These are phyloP conservation scores for Komagataella phaffii DNA, from an alignment of 805 yeast species.

Conservation along the genomic window DNA sequence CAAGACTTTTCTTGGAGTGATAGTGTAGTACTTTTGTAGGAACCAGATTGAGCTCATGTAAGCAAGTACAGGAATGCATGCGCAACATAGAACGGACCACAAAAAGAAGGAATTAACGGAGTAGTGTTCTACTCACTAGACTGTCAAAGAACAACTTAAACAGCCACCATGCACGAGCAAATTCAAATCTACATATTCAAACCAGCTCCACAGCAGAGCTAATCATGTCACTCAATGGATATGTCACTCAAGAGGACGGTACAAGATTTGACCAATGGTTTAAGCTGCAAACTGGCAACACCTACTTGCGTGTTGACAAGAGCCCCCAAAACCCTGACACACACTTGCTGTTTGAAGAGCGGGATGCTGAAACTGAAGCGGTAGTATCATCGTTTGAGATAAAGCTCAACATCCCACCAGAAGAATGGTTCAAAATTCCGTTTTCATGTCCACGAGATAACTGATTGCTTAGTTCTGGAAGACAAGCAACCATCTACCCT, in stretches of 20 bases:
- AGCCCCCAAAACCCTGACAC: not conserved
- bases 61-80: too few species aligned
- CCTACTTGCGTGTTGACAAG: not conserved
- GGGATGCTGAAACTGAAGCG: not conserved
- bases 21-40: not conserved
- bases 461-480: not conserved
- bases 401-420: not conserved
- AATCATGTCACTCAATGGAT: not conserved
- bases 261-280: not conserved
- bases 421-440: not conserved
- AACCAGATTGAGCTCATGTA: not conserved
- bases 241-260: not conserved
- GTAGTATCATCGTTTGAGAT: not conserved
- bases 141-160: not conserved
- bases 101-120: not conserved
- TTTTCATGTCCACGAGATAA: not conserved
- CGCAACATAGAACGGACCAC: too few species aligned
- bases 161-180: not conserved
- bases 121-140: not conserved
- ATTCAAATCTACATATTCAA: not conserved
- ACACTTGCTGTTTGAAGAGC: not conserved
- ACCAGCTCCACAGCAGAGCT: not conserved
- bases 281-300: not conserved
- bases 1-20: not conserved
- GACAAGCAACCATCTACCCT: not conserved